Conservation (phyloP, 148 eudicot species). For the Camellia granthamiana region DNA sequence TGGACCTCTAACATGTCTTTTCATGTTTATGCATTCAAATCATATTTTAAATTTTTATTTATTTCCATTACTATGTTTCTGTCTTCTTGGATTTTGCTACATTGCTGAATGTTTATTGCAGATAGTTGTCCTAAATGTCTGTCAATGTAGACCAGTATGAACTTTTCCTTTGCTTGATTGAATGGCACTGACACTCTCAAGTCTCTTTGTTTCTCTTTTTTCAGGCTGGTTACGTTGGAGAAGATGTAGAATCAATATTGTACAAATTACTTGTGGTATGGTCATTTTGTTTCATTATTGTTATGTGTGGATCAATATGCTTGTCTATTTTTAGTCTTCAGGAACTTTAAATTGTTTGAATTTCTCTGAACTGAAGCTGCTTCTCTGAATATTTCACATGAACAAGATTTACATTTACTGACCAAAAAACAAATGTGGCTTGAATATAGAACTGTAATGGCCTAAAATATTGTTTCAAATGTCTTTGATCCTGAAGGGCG, state of each 20-base stretch:
- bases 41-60: background rate
- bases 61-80: background rate
- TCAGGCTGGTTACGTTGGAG: conserved; percentile 52
- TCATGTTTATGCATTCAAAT: background rate
- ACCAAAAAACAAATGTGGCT: background rate
- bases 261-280: conserved; percentile 34
- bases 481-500: background rate
- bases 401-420: background rate
- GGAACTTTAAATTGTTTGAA: background rate
- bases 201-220: conserved; percentile 15
- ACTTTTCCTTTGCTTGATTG: background rate
- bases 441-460: background rate
- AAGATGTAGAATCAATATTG: conserved; percentile 44
- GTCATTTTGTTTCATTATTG: conserved; percentile 2
- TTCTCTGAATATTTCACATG: background rate
- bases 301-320: background rate
- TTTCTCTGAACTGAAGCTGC: background rate
- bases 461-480: background rate
- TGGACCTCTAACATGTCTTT: background rate
- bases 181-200: conserved; percentile 5
- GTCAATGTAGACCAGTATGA: background rate
- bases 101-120: background rate
- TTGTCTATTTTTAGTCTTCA: background rate
- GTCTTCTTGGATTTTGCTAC: background rate
- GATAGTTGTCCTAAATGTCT: background rate